Conservation (phyloP, 2,329 filamentous ascomycete genomes). For the Parascedosporium putredinis region DNA sequence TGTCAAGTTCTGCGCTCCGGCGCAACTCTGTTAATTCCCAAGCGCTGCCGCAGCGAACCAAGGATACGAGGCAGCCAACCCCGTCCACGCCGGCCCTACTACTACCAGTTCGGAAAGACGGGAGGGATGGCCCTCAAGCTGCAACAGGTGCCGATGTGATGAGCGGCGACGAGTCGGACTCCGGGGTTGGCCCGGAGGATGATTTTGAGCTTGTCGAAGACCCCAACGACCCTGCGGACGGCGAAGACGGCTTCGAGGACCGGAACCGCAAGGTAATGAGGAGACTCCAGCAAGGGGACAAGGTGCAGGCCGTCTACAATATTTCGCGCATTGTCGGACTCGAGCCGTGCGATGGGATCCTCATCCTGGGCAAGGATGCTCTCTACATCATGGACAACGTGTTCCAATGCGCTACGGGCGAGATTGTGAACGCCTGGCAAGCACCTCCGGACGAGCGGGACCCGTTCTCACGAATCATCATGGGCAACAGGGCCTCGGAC, state of each 20-base stretch:
- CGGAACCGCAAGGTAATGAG: conserved; percentile 98
- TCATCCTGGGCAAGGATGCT: conserved; percentile 85
- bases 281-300: conserved; percentile 78
- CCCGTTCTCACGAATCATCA: conserved; percentile 89
- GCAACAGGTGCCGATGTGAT: conserved; percentile 10
- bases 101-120: not conserved
- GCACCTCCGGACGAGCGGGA: conserved; percentile 87
- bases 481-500: conserved; percentile 33
- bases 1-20: conserved; percentile 8
- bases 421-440: conserved; percentile 95
- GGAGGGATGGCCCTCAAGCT: not conserved
- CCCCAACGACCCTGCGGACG: conserved; percentile 71
- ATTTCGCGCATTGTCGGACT: conserved; percentile 88
- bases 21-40: conserved; percentile 8
- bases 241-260: conserved; percentile 71
- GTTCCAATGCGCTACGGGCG: conserved; percentile 87
- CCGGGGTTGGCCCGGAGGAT: conserved; percentile 53
- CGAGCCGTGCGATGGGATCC: conserved; percentile 84
- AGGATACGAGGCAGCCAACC: conserved; percentile 11
- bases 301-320: conserved; percentile 90
- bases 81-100: conserved; percentile 4
- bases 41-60: not conserved
- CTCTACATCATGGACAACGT: conserved; percentile 95
- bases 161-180: conserved; percentile 14
- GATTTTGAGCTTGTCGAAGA: conserved; percentile 96